Conservation (phyloP, 768 basidiomycete genomes). For the Peribolospora kevripleyi region DNA sequence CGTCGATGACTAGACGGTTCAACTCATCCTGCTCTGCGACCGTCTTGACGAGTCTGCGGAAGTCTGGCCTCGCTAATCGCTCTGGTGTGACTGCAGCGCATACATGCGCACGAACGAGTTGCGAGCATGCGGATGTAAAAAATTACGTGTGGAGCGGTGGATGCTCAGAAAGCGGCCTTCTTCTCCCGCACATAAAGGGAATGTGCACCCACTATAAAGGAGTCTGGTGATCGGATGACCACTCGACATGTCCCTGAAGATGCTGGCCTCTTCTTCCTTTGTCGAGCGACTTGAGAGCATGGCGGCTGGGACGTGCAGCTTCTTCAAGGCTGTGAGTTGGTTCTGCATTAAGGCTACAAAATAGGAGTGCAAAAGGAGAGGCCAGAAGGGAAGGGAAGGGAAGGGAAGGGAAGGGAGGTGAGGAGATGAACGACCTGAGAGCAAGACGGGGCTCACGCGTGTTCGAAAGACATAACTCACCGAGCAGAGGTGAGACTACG, state of each 20-base stretch:
- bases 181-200: too few species aligned
- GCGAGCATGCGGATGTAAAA: too few species aligned
- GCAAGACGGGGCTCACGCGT: too few species aligned
- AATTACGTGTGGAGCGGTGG: not conserved
- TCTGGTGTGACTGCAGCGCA: conserved; percentile 15
- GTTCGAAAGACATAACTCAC: not conserved
- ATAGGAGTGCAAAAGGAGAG: too few species aligned
- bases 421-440: too few species aligned
- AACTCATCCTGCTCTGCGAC: conserved; percentile 17
- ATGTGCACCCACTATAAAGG: conserved; percentile 9
- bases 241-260: conserved; percentile 14
- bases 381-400: too few species aligned
- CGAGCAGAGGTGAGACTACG: conserved; percentile 18
- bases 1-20: conserved; percentile 19
- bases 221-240: conserved; percentile 17
- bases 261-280: not conserved
- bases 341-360: too few species aligned
- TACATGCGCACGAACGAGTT: too few species aligned
- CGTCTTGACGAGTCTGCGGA: conserved; percentile 9
- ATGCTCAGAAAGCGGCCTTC: not conserved
- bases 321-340: too few species aligned
- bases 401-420: too few species aligned
- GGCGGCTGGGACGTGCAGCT: too few species aligned
- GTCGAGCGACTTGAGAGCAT: too few species aligned
- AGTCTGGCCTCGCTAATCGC: conserved; percentile 12